Base-by-base conservation (phyloP, 2,329 filamentous ascomycete genomes). In the Venturia pyrina region DNA sequence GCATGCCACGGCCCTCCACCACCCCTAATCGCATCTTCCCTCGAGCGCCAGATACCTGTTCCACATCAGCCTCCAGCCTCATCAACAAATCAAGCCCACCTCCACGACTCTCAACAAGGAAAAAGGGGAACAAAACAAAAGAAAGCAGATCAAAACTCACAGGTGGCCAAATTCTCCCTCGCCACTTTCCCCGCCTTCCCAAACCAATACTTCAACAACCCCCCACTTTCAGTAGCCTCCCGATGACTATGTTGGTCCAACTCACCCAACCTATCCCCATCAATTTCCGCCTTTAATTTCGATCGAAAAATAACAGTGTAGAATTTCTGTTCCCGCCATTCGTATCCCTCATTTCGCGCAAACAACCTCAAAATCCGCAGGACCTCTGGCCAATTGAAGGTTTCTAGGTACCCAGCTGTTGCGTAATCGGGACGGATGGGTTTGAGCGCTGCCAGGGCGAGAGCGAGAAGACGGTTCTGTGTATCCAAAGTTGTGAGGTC, bases 121-220 rank as follows among this genome's bases (percentile, higher is more conserved):
- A 28, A 28, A 28, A 28, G 37, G 37, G 37, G 13, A 40, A 40
- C 8, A 40, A 40, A 40, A 40, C 5, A 40, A 10, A 40, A 40
- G 37, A 40, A 40, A 10, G 37, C 37, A 66, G 48, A 40, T 24
- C 1, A 37, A 28, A 0, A 70, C 74, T 68, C 62, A 80, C 79
- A 81, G 62, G 92, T 96, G 56, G 93, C 93, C 71, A 97, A 76
- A 77, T 96, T 96, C 72, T 85, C 81, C 68, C 88, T 82, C 63
- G 89, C 81, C 56, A 75, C 79, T 56, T 75, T 78, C 77, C 96
- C 86, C 24, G 89, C 87, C 43, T 79, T 81, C 1, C 91, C 91
- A 75, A 96, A 96, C 91, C 93, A 96, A 77, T 97, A 96, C 76
- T 96, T 96, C 73, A 96, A 78, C 73, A 97, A 84, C 0, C 91